phyloP scores from a whole-genome alignment of 2,329 filamentous ascomycete species.

The Neonectria faginata region DNA sequence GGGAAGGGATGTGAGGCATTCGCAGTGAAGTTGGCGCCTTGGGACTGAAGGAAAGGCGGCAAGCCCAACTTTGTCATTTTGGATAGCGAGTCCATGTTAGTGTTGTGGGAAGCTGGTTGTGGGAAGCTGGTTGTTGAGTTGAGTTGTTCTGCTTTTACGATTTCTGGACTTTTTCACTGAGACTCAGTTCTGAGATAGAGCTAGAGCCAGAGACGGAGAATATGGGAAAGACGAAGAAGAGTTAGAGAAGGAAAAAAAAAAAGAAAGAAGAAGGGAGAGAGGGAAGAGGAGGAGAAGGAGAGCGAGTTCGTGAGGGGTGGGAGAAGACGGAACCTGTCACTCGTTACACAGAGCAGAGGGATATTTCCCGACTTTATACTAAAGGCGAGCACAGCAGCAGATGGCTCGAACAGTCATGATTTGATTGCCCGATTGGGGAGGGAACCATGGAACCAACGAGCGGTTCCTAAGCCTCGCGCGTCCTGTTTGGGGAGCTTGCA shows the following conservation, averaged over 20 bases:
- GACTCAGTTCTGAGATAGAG: neutral
- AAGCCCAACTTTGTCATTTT: conserved; percentile 47
- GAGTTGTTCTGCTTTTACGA: neutral
- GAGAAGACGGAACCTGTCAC: neutral
- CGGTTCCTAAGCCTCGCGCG: neutral
- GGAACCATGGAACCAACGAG: neutral
- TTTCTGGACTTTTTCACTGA: neutral
- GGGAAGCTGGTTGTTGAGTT: neutral
- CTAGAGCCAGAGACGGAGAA: neutral
- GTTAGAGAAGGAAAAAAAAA: neutral
- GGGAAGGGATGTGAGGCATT: conserved; percentile 44
- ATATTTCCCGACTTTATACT: neutral
- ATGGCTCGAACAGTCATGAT: neutral
- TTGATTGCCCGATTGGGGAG: neutral
- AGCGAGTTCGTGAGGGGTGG: neutral
- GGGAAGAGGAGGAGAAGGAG: neutral
- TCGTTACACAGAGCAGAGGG: conserved; percentile 1
- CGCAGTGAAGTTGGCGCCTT: conserved; percentile 34
- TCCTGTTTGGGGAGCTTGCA: neutral
- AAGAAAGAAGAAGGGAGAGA: neutral
- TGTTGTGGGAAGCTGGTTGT: neutral
- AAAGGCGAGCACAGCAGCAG: neutral
- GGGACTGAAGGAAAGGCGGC: conserved; percentile 44
- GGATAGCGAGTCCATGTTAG: conserved; percentile 43
- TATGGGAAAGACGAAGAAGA: neutral